phyloP scores from a whole-genome alignment of 202 grass and related monocot species.

The Cymbopogon flexuosus region DNA sequence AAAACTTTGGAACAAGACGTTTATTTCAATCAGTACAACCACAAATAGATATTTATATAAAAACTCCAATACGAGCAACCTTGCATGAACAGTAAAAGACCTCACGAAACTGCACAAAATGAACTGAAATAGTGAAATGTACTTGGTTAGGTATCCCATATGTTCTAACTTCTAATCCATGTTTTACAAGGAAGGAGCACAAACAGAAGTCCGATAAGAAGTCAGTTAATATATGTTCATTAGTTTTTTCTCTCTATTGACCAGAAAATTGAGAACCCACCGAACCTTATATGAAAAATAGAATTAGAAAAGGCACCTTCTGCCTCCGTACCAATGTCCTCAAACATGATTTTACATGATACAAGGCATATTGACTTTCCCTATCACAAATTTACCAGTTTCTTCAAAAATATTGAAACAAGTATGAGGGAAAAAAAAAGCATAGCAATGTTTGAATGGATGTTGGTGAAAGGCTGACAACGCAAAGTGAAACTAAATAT shows the following conservation, averaged over 20 bases:
- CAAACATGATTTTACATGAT: not conserved
- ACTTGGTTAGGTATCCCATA: not conserved
- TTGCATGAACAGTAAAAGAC: not conserved
- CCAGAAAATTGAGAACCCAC: not conserved
- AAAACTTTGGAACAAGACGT: slow-evolving; percentile 13
- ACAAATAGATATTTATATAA: no score
- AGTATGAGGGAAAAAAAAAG: not conserved
- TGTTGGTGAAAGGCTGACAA: not conserved
- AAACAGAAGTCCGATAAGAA: not conserved
- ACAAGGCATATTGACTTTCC: not conserved
- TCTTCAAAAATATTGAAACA: not conserved
- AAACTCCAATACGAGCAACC: not conserved
- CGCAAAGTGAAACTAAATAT: not conserved
- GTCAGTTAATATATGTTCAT: not conserved
- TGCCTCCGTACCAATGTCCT: not conserved
- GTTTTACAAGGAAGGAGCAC: not conserved
- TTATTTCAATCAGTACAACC: not conserved
- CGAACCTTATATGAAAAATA: not conserved
- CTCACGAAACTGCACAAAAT: not conserved
- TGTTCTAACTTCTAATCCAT: not conserved
- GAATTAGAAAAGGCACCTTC: not conserved
- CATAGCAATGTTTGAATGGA: not conserved
- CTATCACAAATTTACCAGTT: not conserved
- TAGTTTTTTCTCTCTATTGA: not conserved
- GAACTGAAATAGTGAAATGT: not conserved